Evolutionary conservation across 495 filamentous ascomycete species (phyloP).

Genomic region (Coniosporium apollinis): DNA sequence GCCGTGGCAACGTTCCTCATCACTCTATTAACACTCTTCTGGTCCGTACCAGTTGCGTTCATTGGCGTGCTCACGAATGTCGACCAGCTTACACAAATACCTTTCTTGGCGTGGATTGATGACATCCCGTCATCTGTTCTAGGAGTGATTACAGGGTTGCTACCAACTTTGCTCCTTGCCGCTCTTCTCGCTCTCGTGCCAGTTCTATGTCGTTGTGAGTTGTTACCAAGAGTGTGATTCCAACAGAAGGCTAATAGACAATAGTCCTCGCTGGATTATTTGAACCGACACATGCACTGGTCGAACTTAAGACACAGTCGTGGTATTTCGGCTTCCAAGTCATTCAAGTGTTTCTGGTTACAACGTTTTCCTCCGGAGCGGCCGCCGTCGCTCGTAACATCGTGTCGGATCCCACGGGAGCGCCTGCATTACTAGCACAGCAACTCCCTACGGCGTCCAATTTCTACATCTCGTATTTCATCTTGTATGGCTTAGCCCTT

Average conservation of each 20-base stretch:
- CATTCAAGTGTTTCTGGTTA: conserved; percentile 24
- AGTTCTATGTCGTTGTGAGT: conserved; percentile 16
- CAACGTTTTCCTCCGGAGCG: conserved; percentile 19
- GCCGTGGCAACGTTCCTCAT: conserved; percentile 14
- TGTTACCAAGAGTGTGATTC: too few relatives aligned
- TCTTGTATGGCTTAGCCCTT: conserved; percentile 20
- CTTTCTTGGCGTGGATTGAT: conserved; percentile 18
- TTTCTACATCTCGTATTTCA: conserved; percentile 26
- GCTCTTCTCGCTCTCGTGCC: conserved; percentile 1
- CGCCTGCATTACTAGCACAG: conserved; percentile 16
- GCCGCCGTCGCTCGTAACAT: conserved; percentile 16
- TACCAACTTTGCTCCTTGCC: conserved; percentile 16
- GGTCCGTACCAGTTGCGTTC: conserved; percentile 21
- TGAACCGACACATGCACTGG: conserved; percentile 17
- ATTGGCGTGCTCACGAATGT: conserved; percentile 21
- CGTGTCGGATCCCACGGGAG: conserved; percentile 12
- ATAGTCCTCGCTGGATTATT: conserved; percentile 12
- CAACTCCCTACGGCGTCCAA: conserved; percentile 22
- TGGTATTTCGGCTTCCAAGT: conserved; percentile 25
- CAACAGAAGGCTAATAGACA: not conserved
- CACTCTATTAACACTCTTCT: conserved; percentile 21
- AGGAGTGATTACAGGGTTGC: conserved; percentile 18
- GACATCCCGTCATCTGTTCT: conserved; percentile 16
- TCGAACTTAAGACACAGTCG: conserved; percentile 20
- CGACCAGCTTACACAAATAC: conserved; percentile 18